A percentile compares a stretch with the other conserved stretches of the same genome.
Conservation (phyloP, 768 basidiomycete species). For the Lentinula boryana region DNA sequence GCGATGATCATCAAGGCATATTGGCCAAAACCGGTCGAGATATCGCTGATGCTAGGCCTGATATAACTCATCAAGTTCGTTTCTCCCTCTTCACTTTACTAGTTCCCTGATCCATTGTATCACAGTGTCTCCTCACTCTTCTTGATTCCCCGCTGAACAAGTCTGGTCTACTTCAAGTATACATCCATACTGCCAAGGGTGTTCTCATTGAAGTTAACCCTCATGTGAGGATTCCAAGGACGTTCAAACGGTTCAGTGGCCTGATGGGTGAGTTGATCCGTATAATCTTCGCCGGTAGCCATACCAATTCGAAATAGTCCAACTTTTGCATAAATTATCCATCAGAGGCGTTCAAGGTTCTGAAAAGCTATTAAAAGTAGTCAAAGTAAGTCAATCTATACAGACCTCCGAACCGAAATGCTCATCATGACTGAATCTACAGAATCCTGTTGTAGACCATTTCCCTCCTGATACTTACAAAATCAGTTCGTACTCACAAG, state of each 20-base stretch:
- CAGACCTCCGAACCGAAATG: background rate
- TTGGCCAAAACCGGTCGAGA: constrained; percentile 96
- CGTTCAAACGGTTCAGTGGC: constrained; percentile 97
- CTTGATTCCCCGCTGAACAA: constrained; percentile 98
- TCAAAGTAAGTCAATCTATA: constrained; percentile 57
- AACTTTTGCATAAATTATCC: constrained; percentile 90
- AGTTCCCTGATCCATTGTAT: background rate
- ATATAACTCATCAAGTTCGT: constrained; percentile 95
- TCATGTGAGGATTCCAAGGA: constrained; percentile 93
- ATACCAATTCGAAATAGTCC: constrained; percentile 40
- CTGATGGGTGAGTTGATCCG: constrained; percentile 75
- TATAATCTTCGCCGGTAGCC: background rate
- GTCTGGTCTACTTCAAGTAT: constrained; percentile 92
- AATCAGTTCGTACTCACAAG: constrained; percentile 27
- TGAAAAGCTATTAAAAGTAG: constrained; percentile 94
- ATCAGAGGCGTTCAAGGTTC: constrained; percentile 96
- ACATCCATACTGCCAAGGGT: constrained; percentile 95
- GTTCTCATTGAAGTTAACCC: constrained; percentile 98
- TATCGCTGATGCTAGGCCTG: constrained; percentile 98
- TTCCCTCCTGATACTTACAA: constrained; percentile 94
- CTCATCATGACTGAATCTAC: constrained; percentile 8
- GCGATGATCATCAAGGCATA: constrained; percentile 98
- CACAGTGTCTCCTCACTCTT: constrained; percentile 88
- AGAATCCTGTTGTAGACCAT: constrained; percentile 95
- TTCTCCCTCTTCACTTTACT: background rate